Evolutionary conservation across 805 yeast species (phyloP), one percentile per base, ranked within the genome.

Genomic region (Scheffersomyces lignosus): DNA sequence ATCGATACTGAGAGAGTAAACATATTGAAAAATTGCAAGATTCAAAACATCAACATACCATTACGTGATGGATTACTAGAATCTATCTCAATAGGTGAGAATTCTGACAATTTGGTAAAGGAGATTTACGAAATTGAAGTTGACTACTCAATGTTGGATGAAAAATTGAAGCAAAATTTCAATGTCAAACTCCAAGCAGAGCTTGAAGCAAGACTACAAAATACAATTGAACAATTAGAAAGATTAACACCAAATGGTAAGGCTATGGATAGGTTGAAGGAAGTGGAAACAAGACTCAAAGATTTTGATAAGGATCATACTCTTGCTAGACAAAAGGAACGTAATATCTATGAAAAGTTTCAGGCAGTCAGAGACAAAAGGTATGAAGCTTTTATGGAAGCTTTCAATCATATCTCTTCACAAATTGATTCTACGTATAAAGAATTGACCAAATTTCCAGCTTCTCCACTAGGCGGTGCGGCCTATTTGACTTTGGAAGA

Each of bases 401-500:
- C 96, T 0, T 89, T 83, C 51, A 73, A 77, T n/a, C 88, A 84
- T 51, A 82, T 91, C 22, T 77, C 91, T 3, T 71, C 68, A 2
- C 73, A 76, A 38, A 83, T 93, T 46, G 95, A 87, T 55, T 62
- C 67, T 0, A 81, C 88, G 7, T 93, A 91, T 60, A 83, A 89
- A 53, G 97, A 90, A 51, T 70, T 93, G 34, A 93, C 97, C 0
- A 81, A 77, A 45, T 76, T 85, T 0, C 62, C 73, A 3, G 75
- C 81, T 0, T 78, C 87, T 22, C 83, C 95, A 2, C 70, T 84
- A 18, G 97, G 97, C 29, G 98, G 98, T 1, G 81, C 93, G n/a
- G 98, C 98, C 0, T 83, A 87, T 44, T 68, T 93, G 39, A 83
- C 91, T 0, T 62, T 89, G 25, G 96, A 88, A 49, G 90, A 88